A percentile compares a stretch with the other conserved stretches of the same genome.
These are phyloP conservation scores for Cladosporium sp. DNA, from an alignment of 2,329 filamentous ascomycete species.

Conservation along the genomic window DNA sequence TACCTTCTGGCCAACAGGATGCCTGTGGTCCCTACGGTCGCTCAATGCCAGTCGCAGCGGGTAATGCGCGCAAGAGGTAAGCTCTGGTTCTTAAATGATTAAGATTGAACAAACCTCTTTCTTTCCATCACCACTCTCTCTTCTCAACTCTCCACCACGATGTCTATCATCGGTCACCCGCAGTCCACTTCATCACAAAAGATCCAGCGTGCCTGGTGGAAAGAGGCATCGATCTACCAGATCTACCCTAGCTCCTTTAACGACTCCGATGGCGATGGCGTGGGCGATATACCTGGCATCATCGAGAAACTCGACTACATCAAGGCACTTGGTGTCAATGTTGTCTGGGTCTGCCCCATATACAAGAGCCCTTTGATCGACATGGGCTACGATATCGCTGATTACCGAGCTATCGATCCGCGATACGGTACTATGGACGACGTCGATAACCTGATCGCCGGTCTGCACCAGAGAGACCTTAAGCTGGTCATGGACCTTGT, in stretches of 20 bases:
- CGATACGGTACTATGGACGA: slow-evolving; percentile 66
- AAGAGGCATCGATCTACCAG: slow-evolving; percentile 43
- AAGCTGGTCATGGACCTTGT: slow-evolving; percentile 71
- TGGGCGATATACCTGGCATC: slow-evolving; percentile 64
- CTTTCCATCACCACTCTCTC: not conserved
- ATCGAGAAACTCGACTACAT: slow-evolving; percentile 62
- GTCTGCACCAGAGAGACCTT: slow-evolving; percentile 63
- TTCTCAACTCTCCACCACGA: not conserved
- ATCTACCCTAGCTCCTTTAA: slow-evolving; percentile 46
- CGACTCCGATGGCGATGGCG: slow-evolving; percentile 57
- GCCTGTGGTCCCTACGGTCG: not conserved
- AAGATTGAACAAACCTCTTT: not conserved
- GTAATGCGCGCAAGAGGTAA: not conserved
- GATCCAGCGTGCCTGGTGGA: slow-evolving; percentile 36
- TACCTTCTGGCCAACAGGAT: not conserved
- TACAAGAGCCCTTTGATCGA: slow-evolving; percentile 64
- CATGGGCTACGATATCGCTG: slow-evolving; percentile 67
- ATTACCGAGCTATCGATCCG: slow-evolving; percentile 64
- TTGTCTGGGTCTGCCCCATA: slow-evolving; percentile 67
- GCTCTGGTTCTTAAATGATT: not conserved
- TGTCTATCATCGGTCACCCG: not conserved
- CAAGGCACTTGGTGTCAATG: slow-evolving; percentile 58
- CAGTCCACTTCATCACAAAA: not conserved
- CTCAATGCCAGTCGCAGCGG: not conserved
- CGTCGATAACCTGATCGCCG: slow-evolving; percentile 60